Conservation (phyloP, 1,139 yeast genomes). For the Keqinozyma sinolaborantium region DNA sequence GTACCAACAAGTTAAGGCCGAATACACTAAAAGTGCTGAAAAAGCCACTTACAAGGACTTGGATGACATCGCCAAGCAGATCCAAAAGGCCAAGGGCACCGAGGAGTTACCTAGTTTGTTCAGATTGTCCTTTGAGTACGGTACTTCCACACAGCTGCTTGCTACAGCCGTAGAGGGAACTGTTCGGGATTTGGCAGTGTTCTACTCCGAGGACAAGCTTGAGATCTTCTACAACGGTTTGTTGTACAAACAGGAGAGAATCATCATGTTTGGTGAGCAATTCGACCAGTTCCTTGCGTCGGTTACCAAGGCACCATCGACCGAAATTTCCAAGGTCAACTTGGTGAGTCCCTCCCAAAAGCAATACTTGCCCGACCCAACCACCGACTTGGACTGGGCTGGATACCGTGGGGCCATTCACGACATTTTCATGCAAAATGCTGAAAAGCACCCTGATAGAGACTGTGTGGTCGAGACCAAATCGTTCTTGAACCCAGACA, state of each 20-base stretch:
- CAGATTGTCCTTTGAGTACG: slow-evolving; percentile 59
- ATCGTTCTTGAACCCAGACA: slow-evolving; percentile 52
- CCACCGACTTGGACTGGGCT: slow-evolving; percentile 81
- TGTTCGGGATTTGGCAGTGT: slow-evolving; percentile 62
- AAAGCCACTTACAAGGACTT: slow-evolving; percentile 45
- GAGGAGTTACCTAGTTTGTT: slow-evolving; percentile 64
- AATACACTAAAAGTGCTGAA: slow-evolving; percentile 35
- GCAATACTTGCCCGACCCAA: slow-evolving; percentile 78
- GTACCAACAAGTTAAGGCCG: slow-evolving; percentile 37
- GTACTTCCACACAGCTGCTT: slow-evolving; percentile 37
- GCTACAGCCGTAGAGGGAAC: slow-evolving; percentile 51
- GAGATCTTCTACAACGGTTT: slow-evolving; percentile 69
- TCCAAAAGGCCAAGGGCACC: slow-evolving; percentile 46
- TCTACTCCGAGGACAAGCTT: slow-evolving; percentile 24
- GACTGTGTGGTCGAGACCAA: slow-evolving; percentile 92
- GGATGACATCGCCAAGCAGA: slow-evolving; percentile 51
- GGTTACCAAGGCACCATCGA: slow-evolving; percentile 25
- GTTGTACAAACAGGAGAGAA: slow-evolving; percentile 68
- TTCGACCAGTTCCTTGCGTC: slow-evolving; percentile 48
- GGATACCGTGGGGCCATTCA: slow-evolving; percentile 94
- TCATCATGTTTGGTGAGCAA: slow-evolving; percentile 71
- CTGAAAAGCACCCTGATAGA: slow-evolving; percentile 77
- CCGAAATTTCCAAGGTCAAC: slow-evolving; percentile 56
- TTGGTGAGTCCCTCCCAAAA: slow-evolving; percentile 65
- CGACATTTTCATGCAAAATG: slow-evolving; percentile 86